phyloP scores from a whole-genome alignment of 495 filamentous ascomycete species.

The Penicillium malachiteum region DNA sequence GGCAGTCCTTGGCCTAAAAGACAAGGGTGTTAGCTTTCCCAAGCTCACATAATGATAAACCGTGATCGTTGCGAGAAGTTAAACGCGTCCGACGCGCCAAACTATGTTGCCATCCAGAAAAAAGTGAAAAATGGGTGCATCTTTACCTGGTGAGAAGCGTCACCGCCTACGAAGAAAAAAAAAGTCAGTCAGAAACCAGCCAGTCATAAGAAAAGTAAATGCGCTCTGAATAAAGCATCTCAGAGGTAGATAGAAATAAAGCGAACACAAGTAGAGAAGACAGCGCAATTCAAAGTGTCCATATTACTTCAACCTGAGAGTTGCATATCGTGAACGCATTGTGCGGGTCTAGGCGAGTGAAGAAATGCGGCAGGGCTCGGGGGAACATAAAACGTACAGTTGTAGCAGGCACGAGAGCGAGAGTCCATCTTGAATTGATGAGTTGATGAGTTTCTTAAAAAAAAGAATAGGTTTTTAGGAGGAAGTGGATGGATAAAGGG shows the following conservation, averaged over 20 bases:
- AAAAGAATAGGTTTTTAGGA: neutral
- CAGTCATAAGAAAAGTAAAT: neutral
- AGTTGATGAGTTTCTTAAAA: constrained; percentile 1
- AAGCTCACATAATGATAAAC: too few species aligned
- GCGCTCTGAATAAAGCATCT: neutral
- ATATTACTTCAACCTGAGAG: neutral
- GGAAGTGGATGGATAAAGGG: constrained; percentile 9
- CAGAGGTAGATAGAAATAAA: neutral
- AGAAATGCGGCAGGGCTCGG: neutral
- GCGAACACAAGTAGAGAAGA: neutral
- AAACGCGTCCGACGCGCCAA: too few species aligned
- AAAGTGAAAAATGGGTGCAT: constrained; percentile 8
- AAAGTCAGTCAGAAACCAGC: constrained; percentile 26
- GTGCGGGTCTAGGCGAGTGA: constrained; percentile 15
- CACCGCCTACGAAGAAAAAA: constrained; percentile 58
- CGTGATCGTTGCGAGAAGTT: too few species aligned
- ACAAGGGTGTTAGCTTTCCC: neutral
- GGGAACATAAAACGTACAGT: constrained; percentile 60
- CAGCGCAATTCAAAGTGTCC: neutral
- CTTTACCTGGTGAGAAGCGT: constrained; percentile 68
- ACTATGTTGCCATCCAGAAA: neutral
- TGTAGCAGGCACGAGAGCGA: constrained; percentile 69
- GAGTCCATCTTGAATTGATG: constrained; percentile 45
- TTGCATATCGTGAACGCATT: constrained; percentile 6
- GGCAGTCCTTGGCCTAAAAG: constrained; percentile 83